Base-by-base conservation (phyloP, 371 early-diverging fungal species). In the Syncephalastrum sp. region DNA sequence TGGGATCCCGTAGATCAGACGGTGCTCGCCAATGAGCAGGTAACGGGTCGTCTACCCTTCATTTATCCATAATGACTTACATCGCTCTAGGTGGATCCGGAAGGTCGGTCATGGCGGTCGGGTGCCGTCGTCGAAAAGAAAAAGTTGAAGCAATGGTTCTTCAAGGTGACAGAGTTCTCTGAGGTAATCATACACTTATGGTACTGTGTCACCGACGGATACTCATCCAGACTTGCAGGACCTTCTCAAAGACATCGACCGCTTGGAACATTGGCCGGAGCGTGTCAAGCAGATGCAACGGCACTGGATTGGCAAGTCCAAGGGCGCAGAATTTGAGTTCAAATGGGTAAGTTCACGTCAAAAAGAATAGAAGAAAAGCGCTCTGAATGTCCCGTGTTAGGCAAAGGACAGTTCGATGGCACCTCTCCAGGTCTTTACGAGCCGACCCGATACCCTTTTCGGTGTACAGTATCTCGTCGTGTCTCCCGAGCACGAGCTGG, bases 1-100 rank as follows among this genome's bases (percentile, higher is more conserved):
- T 97, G 97, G 97, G 97, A 97, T 74, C 97, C 97, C 0, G 82
- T 97, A 0, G 96, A 97, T 64, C 74, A 93, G 61, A 97, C 97
- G 0, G 96, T 97, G 3, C 70, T 97, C 49, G 96, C 97, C 0
- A 97, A 97, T 67, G 97, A 97, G 65, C 97, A 97, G 79, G 88
- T 88, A 69, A 3, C 38, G 19, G 8, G 4, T 4, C 17, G 25
- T 16, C 12, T 10, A 33, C 38, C 38, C 10, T 33, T 33, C 8
- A 33, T 12, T 0, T 10, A 7, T n/a, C 4, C 12, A 21, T 21
- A 21, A 24, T 23, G 17, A 21, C 16, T 23, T 2, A 27, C 12
- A 24, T n/a, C 2, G 14, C 47, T 1, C 15, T 47, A 89, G 87
- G 96, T 96, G 1, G 95, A 95, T 77, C 69, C 76, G 10, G 85